phyloP scores from a whole-genome alignment of 148 eudicot genomes.

The Heliosperma pusillum region DNA sequence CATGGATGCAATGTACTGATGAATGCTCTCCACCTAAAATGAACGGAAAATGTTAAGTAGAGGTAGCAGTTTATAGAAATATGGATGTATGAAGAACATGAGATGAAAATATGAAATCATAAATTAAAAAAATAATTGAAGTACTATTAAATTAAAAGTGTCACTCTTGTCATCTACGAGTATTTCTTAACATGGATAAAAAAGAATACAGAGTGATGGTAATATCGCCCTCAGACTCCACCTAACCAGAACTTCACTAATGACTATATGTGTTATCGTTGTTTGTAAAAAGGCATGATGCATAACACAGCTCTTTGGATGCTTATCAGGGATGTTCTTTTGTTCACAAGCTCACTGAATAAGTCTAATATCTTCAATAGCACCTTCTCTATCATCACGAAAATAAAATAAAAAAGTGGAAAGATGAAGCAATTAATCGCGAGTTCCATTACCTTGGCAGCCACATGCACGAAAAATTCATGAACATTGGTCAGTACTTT shows the following conservation, averaged over 20 bases:
- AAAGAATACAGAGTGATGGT: not conserved
- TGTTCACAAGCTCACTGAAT: not conserved
- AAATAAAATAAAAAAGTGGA: not conserved
- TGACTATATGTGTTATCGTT: not conserved
- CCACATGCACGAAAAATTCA: conserved; percentile 93
- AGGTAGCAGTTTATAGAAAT: not conserved
- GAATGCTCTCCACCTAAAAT: conserved; percentile 88
- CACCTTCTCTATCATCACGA: not conserved
- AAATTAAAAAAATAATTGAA: too few species aligned
- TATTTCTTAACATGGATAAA: not conserved
- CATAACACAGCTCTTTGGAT: not conserved
- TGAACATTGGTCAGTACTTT: conserved; percentile 87
- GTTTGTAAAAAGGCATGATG: not conserved
- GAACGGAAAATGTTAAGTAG: not conserved
- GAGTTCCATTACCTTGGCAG: conserved; percentile 71
- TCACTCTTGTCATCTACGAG: not conserved
- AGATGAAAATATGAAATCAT: not conserved
- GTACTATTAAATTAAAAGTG: too few species aligned
- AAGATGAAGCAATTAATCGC: not conserved
- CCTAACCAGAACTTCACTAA: not conserved
- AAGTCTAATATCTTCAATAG: not conserved
- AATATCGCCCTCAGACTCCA: not conserved
- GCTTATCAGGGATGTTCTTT: not conserved
- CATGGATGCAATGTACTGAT: conserved; percentile 97
- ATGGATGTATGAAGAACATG: not conserved